Base-by-base conservation (phyloP, 2,329 filamentous ascomycete species). In the Colletotrichum orchidophilum region DNA sequence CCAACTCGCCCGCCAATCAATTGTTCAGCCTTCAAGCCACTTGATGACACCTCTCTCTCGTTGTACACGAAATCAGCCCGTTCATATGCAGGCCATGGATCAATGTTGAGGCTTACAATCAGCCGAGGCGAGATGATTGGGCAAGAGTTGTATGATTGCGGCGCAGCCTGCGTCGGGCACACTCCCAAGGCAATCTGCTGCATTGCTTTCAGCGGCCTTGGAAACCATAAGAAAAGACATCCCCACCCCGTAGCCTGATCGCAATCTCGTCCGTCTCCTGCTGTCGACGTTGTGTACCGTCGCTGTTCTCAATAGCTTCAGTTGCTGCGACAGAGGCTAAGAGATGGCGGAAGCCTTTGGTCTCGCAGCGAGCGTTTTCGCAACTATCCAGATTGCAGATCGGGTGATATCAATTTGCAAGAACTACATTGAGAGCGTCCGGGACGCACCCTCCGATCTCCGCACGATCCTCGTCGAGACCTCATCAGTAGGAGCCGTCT, bases 401-500 rank as follows among this genome's bases (percentile, higher is more conserved):
- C 26, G 52, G 6, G 26, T 68, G 0, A n/a, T 63, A 0, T 5
- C 21, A 0, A 1, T 68, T 0, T 54, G 63, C 1, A 70, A 67
- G 7, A 15, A 18, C 26, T 67, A 62, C 21, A 62, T 67, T 2
- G 35, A 62, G 24, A 7, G 18, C 15, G 15, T 67, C 0, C 8
- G 1, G 0, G 63, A 62, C 1, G 35, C 49, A 2, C 67, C 55
- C 0, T 29, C 35, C 1, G 57, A 62, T 8, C 49, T 70, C 0
- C 33, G 50, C 2, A 6, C 11, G 0, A 52, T 57, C 1, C 2
- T 67, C 0, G 0, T 67, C 2, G 67, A 67, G 5, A 31, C 9
- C 0, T 61, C 29, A 0, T 0, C 50, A 0, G 0, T 67, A 0
- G 62, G 50, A 1, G 1, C 31, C 0, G 13, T 52, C 1, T 1